Percentiles rank a stretch among this genome's conserved stretches.
Evolutionary conservation across 345 rosid species (phyloP).

Genomic region (Gossypium sturtianum): DNA sequence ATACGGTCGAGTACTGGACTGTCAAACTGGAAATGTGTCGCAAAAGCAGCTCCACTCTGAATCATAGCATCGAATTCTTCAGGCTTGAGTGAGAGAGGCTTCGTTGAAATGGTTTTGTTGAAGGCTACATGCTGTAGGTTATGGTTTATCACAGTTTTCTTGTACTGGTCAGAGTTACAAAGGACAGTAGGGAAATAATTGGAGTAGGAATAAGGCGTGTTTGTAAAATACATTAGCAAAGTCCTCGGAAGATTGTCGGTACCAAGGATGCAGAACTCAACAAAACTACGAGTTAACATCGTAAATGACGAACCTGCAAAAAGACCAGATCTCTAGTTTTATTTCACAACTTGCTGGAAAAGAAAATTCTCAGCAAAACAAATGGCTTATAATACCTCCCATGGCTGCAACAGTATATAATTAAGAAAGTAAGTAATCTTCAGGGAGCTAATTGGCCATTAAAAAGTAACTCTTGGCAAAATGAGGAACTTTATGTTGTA

Average conservation of each 20-base stretch:
- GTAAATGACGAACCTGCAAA: slow-evolving; percentile 71
- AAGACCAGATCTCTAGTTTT: neutral
- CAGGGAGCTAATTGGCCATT: neutral
- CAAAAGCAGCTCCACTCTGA: slow-evolving; percentile 83
- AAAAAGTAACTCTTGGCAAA: neutral
- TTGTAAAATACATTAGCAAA: slow-evolving; percentile 84
- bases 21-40: slow-evolving; percentile 40
- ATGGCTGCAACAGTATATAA: neutral
- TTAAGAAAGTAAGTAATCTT: neutral
- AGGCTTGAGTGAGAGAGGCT: slow-evolving; percentile 40
- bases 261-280: slow-evolving; percentile 75
- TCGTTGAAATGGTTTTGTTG: slow-evolving; percentile 35
- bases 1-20: slow-evolving; percentile 65
- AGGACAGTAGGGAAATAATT: slow-evolving; percentile 78
- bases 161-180: slow-evolving; percentile 64
- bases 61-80: slow-evolving; percentile 61
- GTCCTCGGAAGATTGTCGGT: slow-evolving; percentile 88
- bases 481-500: neutral
- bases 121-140: slow-evolving; percentile 54
- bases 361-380: neutral
- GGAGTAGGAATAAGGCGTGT: slow-evolving; percentile 61
- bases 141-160: slow-evolving; percentile 59
- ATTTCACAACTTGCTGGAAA: neutral
- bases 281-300: slow-evolving; percentile 60
- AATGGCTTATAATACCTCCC: neutral